Evolutionary conservation across 176 grass and related monocot genomes (phyloP).

Genomic region (Eragrostis curvula): DNA sequence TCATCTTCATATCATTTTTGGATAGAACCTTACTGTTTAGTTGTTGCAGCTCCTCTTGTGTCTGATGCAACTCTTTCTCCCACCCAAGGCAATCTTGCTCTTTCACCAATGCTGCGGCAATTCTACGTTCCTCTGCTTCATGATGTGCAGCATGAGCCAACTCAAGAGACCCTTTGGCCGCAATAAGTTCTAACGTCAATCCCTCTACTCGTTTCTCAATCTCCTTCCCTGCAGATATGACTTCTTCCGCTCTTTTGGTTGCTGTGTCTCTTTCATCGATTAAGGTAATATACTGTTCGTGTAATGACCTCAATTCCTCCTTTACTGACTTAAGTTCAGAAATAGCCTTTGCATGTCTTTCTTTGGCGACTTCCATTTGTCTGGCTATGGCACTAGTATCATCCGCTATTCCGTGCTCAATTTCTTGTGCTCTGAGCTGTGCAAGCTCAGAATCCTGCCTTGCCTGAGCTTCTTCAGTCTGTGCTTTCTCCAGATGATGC

Average conservation of each 20-base stretch:
- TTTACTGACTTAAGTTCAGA: slow-evolving; percentile 54
- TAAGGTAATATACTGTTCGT: slow-evolving; percentile 62
- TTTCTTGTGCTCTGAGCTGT: slow-evolving; percentile 73
- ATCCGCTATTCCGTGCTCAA: slow-evolving; percentile 75
- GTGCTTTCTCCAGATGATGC: slow-evolving; percentile 80
- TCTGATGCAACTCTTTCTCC: slow-evolving; percentile 73
- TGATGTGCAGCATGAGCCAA: slow-evolving; percentile 85
- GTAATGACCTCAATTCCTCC: slow-evolving; percentile 54
- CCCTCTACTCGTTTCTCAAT: slow-evolving; percentile 78
- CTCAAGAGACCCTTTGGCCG: slow-evolving; percentile 80
- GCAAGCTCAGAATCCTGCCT: slow-evolving; percentile 87
- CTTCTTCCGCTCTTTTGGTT: slow-evolving; percentile 66
- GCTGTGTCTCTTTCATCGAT: slow-evolving; percentile 67
- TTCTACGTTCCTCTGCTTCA: slow-evolving; percentile 86
- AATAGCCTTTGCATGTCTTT: slow-evolving; percentile 70
- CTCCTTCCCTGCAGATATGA: slow-evolving; percentile 52
- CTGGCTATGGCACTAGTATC: slow-evolving; percentile 75
- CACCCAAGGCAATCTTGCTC: slow-evolving; percentile 78
- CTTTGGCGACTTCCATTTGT: slow-evolving; percentile 69
- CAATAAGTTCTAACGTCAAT: slow-evolving; percentile 75
- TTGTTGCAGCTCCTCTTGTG: slow-evolving; percentile 71
- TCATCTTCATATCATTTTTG: slow-evolving; percentile 63
- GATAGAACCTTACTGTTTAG: slow-evolving; percentile 57
- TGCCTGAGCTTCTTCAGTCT: slow-evolving; percentile 84
- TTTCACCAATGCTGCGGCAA: slow-evolving; percentile 59